These are phyloP conservation scores for Aspergillus heteromorphus DNA, from an alignment of 495 filamentous ascomycete genomes.

Conservation along the genomic window DNA sequence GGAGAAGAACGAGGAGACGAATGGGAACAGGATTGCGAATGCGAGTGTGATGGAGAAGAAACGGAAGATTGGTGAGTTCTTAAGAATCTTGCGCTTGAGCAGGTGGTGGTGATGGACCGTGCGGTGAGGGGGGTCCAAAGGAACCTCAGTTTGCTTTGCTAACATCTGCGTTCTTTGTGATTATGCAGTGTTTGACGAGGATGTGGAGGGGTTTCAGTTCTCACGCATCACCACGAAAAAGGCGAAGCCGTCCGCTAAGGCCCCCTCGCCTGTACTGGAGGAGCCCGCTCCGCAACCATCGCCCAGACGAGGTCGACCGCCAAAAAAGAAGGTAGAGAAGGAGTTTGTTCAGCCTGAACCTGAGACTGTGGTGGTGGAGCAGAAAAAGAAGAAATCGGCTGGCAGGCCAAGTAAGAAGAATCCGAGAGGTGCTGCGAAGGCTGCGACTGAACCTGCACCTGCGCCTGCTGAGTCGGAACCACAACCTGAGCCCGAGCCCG, in stretches of 20 bases:
- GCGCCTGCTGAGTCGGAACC: too few relatives aligned
- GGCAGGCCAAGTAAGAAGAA: constrained; percentile 23
- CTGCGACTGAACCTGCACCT: too few relatives aligned
- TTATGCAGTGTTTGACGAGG: constrained; percentile 41
- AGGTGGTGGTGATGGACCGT: neutral
- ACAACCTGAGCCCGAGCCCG: constrained; percentile 15
- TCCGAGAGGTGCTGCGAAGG: constrained; percentile 17
- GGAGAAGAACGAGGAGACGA: constrained; percentile 39
- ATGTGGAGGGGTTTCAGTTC: constrained; percentile 52
- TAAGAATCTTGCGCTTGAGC: too few relatives aligned
- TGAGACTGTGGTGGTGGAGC: constrained; percentile 6
- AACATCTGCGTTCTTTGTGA: constrained; percentile 6
- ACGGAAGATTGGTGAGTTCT: neutral
- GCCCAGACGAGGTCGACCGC: constrained; percentile 33
- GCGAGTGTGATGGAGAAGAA: too few relatives aligned
- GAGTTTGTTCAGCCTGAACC: too few relatives aligned
- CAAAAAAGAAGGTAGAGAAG: constrained; percentile 34
- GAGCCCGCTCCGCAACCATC: constrained; percentile 30
- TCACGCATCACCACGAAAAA: constrained; percentile 45
- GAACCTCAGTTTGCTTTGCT: constrained; percentile 6
- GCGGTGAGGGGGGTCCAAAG: neutral
- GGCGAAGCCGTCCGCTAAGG: constrained; percentile 25
- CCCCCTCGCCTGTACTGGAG: constrained; percentile 22
- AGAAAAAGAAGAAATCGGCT: constrained; percentile 20
- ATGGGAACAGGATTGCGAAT: too few relatives aligned